These are phyloP conservation scores for Petrea volubilis DNA, from an alignment of 257 asterid genomes.

Conservation along the genomic window DNA sequence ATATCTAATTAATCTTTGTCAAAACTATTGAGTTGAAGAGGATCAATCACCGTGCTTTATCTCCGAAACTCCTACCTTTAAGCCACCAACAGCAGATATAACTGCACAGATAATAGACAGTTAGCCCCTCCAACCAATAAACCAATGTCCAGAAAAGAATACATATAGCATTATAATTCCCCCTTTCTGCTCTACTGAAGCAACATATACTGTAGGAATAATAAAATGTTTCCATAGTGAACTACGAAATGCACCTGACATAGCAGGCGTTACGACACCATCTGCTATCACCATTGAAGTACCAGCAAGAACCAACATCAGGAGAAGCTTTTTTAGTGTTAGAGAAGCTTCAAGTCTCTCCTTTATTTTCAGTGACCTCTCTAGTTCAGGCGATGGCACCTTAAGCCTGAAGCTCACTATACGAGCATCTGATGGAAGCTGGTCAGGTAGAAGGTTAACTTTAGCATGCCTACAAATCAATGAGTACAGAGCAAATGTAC, in stretches of 20 bases:
- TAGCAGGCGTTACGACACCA: constrained; percentile 98
- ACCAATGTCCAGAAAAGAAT: constrained; percentile 17
- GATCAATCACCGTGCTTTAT: constrained; percentile 61
- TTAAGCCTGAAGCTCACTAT: constrained; percentile 92
- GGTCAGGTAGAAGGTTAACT: constrained; percentile 94
- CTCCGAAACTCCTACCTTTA: constrained; percentile 84
- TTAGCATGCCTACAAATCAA: constrained; percentile 98
- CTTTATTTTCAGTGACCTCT: constrained; percentile 93
- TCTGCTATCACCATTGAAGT: constrained; percentile 99
- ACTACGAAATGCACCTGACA: constrained; percentile 73
- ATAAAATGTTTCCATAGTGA: constrained; percentile 16
- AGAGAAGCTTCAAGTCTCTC: constrained; percentile 90
- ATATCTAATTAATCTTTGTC: background rate
- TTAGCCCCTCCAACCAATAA: constrained; percentile 26
- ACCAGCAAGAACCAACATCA: constrained; percentile 95
- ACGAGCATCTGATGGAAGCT: constrained; percentile 86
- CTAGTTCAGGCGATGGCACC: constrained; percentile 98
- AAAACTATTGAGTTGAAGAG: constrained; percentile 19
- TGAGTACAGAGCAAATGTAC: constrained; percentile 98
- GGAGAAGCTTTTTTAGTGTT: constrained; percentile 79
- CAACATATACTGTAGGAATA: constrained; percentile 20
- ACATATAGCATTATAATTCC: constrained; percentile 13
- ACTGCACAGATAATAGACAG: constrained; percentile 55
- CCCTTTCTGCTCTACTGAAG: constrained; percentile 26
- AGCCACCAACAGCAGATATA: constrained; percentile 94